Evolutionary conservation across 2,329 filamentous ascomycete genomes (phyloP).

Genomic region (Trichoderma atroviride): DNA sequence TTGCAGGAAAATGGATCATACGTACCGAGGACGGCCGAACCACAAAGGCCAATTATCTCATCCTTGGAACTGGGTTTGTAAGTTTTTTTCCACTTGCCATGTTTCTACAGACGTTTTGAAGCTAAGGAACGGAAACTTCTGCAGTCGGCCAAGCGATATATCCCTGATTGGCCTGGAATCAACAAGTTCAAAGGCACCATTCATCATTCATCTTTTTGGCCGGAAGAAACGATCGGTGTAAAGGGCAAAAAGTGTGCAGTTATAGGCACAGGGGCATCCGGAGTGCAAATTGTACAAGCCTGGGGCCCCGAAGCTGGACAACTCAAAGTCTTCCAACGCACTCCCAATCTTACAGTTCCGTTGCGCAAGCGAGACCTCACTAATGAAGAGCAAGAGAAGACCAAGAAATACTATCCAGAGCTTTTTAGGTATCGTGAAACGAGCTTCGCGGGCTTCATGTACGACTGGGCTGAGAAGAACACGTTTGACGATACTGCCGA

Average conservation of each 20-base stretch:
- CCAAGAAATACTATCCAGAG: constrained; percentile 49
- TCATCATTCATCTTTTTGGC: constrained; percentile 65
- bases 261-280: constrained; percentile 66
- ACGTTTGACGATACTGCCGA: constrained; percentile 58
- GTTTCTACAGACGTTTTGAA: not conserved
- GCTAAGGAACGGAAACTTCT: not conserved
- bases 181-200: constrained; percentile 62
- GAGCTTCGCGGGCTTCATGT: constrained; percentile 62
- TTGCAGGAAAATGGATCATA: constrained; percentile 52
- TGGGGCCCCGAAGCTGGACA: constrained; percentile 55
- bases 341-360: constrained; percentile 65
- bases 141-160: constrained; percentile 60
- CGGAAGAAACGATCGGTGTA: constrained; percentile 57
- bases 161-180: constrained; percentile 62
- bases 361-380: constrained; percentile 56
- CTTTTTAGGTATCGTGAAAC: constrained; percentile 57
- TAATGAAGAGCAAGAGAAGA: constrained; percentile 44
- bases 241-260: constrained; percentile 62
- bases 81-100: constrained; percentile 16
- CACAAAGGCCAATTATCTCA: constrained; percentile 53
- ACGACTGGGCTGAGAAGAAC: constrained; percentile 56
- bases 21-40: constrained; percentile 53
- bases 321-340: constrained; percentile 66
- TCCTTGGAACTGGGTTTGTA: constrained; percentile 58
- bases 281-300: constrained; percentile 66